A percentile compares a stretch with the other conserved stretches of the same genome.
phyloP scores from a whole-genome alignment of 345 rosid species.

The Gossypium mustelinum region DNA sequence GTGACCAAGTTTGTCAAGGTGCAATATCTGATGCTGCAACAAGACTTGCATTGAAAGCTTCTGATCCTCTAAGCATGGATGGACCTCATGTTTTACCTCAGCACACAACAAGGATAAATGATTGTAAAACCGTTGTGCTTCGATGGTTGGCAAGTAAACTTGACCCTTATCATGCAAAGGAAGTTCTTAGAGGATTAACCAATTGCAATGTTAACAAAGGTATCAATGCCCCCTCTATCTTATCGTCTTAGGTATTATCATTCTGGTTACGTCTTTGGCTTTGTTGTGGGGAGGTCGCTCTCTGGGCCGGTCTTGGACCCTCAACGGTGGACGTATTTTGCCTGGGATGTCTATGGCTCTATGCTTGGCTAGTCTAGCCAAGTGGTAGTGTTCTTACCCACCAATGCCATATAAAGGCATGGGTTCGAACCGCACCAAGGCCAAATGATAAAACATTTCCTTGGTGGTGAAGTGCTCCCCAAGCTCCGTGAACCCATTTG shows the following conservation, averaged over 20 bases:
- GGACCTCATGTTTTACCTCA: constrained; percentile 40
- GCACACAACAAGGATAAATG: constrained; percentile 55
- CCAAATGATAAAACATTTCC: too few species aligned
- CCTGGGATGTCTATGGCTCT: too few species aligned
- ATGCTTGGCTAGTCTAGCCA: too few species aligned
- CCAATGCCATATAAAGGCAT: too few species aligned
- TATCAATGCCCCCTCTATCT: constrained; percentile 12
- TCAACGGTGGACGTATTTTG: too few species aligned
- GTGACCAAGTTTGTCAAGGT: constrained; percentile 70
- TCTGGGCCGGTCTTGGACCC: too few species aligned
- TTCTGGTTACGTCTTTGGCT: background rate
- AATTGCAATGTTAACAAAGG: constrained; percentile 88
- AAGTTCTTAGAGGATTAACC: constrained; percentile 75
- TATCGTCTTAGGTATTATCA: background rate
- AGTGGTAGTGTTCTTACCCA: too few species aligned
- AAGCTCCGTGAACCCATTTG: too few species aligned
- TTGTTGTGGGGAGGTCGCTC: background rate
- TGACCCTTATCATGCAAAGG: constrained; percentile 53
- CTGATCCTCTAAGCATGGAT: constrained; percentile 34
- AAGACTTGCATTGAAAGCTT: constrained; percentile 52
- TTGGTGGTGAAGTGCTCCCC: too few species aligned
- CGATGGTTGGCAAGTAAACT: constrained; percentile 92
- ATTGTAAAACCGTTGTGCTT: constrained; percentile 63
- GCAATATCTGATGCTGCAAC: constrained; percentile 84
- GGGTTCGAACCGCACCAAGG: too few species aligned